Base-by-base conservation (phyloP, 2,329 filamentous ascomycete species). In the Microdochium paspali region DNA sequence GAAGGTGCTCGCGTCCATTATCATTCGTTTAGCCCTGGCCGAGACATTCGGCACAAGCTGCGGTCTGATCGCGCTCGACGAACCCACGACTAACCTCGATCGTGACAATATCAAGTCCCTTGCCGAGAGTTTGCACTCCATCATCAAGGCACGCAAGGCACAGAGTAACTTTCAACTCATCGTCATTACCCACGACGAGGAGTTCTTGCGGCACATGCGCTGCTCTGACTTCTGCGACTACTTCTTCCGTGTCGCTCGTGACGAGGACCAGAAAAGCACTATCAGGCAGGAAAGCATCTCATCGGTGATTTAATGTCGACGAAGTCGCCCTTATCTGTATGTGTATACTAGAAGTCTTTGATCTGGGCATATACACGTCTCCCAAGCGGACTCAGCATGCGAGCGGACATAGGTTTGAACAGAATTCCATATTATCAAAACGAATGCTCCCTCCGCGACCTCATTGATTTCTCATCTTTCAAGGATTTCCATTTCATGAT, bases 121-220 rank as follows among this genome's bases (percentile, higher is more conserved):
- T 40, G 93, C 93, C 9, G 77, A 85, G 63, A 88, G 86, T 44
- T 69, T 98, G 58, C 85, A 93, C 59, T 79, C 84, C 58, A 95
- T 98, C 60, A 97, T 98, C 68, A 78, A 85, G 57, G 71, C 83
- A 15, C 82, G 94, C 7, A 81, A 86, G 63, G 80, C 84, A 51
- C 93, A 98, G 74, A 79, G 82, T 48, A 98, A 98, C 64, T 96
- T 98, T 67, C 94, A 98, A 72, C 80, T 98, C 48, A 93, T 98
- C 61, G 88, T 98, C 60, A 98, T 98, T 65, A 98, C 93, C 4
- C 93, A 98, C 73, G 93, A 98, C 68, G 94, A 97, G 69, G 89
- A 95, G 60, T 98, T 98, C 59, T 62, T 98, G 61, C 79, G 85
- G 47, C 82, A 90, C 60, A 98, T 98, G 93, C 84, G 90, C 56